These are phyloP conservation scores for Collybia sordida DNA, from an alignment of 768 basidiomycete species.

Conservation along the genomic window DNA sequence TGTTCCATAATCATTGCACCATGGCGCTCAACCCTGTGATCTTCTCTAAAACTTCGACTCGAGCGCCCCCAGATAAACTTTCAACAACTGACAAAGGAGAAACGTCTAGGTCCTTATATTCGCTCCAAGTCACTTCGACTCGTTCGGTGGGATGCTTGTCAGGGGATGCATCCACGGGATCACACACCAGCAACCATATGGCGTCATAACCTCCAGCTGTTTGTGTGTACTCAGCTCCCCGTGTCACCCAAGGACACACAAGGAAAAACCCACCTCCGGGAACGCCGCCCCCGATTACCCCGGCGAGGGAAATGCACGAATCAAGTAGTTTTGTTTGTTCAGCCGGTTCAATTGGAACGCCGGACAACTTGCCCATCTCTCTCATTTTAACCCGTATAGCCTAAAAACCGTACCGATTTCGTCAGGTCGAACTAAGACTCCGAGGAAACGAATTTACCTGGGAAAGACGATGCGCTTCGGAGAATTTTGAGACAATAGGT, in stretches of 20 bases:
- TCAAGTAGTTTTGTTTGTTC: conserved; percentile 86
- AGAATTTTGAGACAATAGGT: conserved; percentile 54
- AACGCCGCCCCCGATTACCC: conserved; percentile 92
- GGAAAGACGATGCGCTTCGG: conserved; percentile 52
- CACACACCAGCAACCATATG: conserved; percentile 87
- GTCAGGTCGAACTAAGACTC: not conserved
- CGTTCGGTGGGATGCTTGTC: conserved; percentile 52
- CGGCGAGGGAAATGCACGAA: conserved; percentile 70
- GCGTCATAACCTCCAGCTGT: conserved; percentile 97
- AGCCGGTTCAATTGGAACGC: conserved; percentile 87
- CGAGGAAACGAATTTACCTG: conserved; percentile 39
- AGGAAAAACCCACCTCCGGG: conserved; percentile 74
- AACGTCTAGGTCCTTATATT: conserved; percentile 60
- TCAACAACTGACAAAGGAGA: conserved; percentile 73
- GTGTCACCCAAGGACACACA: not conserved
- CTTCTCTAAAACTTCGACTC: conserved; percentile 57
- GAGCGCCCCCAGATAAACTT: conserved; percentile 64
- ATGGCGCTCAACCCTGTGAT: conserved; percentile 55
- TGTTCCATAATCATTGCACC: conserved; percentile 21
- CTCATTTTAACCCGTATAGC: conserved; percentile 79
- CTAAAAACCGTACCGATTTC: conserved; percentile 32
- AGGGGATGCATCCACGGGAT: conserved; percentile 45
- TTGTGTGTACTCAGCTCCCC: not conserved
- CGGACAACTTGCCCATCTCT: conserved; percentile 73
- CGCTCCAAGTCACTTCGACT: conserved; percentile 69